These are phyloP conservation scores for Cubamyces sp. DNA, from an alignment of 768 basidiomycete genomes.

Conservation along the genomic window DNA sequence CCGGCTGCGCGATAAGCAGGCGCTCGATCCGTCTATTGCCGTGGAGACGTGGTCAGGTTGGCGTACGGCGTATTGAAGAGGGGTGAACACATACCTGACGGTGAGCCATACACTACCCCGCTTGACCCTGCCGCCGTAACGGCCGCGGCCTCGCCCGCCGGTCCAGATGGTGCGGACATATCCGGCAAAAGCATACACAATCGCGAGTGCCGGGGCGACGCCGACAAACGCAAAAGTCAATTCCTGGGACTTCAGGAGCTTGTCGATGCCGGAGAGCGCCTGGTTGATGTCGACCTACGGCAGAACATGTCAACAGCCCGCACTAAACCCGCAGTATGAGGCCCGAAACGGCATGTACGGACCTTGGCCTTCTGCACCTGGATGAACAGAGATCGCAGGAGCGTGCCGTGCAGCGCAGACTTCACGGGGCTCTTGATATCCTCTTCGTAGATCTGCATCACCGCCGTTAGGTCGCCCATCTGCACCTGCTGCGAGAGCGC, in stretches of 20 bases:
- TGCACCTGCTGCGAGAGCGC: constrained; percentile 67
- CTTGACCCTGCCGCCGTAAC: constrained; percentile 60
- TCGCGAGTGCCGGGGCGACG: constrained; percentile 84
- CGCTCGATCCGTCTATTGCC: constrained; percentile 64
- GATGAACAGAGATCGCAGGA: constrained; percentile 84
- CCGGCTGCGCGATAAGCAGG: constrained; percentile 58
- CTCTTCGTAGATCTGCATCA: constrained; percentile 87
- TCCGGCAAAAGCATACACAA: constrained; percentile 71
- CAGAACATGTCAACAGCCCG: not conserved
- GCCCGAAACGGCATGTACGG: constrained; percentile 2
- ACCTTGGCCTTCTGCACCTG: constrained; percentile 97
- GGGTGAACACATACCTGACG: constrained; percentile 56
- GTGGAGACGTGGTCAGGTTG: not conserved
- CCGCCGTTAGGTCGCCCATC: constrained; percentile 83
- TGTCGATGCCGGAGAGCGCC: constrained; percentile 89
- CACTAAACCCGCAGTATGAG: not conserved
- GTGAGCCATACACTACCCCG: constrained; percentile 68
- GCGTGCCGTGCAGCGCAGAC: constrained; percentile 77
- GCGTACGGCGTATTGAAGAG: not conserved
- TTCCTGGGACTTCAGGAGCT: constrained; percentile 90
- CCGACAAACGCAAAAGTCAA: constrained; percentile 97
- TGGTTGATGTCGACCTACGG: constrained; percentile 88
- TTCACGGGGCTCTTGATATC: constrained; percentile 88
- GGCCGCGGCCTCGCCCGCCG: constrained; percentile 51
- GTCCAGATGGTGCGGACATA: constrained; percentile 55